These are phyloP conservation scores for Chlamydomonas sphaeroides DNA, from an alignment of 139 green algal genomes.

Conservation along the genomic window DNA sequence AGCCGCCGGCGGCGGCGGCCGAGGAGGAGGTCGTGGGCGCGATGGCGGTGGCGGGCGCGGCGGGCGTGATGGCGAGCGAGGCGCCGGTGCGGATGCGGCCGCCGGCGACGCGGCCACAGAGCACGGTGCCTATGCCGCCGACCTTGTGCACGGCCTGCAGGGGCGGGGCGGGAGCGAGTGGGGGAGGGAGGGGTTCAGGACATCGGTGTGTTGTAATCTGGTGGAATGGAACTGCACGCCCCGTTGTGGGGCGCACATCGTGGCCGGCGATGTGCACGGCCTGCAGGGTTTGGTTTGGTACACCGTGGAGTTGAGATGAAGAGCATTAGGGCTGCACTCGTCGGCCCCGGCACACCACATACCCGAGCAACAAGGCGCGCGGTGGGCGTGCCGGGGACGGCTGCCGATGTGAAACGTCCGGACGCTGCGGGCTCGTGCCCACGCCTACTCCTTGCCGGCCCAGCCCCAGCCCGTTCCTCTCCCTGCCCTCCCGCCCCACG, in stretches of 20 bases:
- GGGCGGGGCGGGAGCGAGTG: slow-evolving; percentile 23
- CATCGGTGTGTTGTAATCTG: neutral
- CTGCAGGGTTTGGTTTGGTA: no score
- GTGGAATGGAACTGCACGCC: neutral
- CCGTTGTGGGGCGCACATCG: no score
- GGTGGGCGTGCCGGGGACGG: no score
- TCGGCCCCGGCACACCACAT: no score
- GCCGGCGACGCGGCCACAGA: slow-evolving; percentile 89
- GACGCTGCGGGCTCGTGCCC: slow-evolving; percentile 64
- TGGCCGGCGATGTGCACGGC: no score
- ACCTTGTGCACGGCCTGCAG: slow-evolving; percentile 92
- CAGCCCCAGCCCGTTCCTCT: neutral
- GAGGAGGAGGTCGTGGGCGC: neutral
- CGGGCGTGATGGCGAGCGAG: slow-evolving; percentile 38
- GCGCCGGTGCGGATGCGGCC: neutral
- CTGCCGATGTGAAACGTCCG: no score
- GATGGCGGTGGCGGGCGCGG: neutral
- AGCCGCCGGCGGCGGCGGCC: no score
- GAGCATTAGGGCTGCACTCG: no score
- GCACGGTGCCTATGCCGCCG: slow-evolving; percentile 91
- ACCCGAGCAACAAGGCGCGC: neutral
- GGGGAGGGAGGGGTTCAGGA: no score
- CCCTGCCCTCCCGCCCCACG: neutral
- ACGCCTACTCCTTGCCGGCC: slow-evolving; percentile 30
- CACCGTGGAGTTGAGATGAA: no score